Evolutionary conservation across 768 basidiomycete species (phyloP), one percentile per base, ranked within the genome.

Genomic region (Trametes sanguinea): DNA sequence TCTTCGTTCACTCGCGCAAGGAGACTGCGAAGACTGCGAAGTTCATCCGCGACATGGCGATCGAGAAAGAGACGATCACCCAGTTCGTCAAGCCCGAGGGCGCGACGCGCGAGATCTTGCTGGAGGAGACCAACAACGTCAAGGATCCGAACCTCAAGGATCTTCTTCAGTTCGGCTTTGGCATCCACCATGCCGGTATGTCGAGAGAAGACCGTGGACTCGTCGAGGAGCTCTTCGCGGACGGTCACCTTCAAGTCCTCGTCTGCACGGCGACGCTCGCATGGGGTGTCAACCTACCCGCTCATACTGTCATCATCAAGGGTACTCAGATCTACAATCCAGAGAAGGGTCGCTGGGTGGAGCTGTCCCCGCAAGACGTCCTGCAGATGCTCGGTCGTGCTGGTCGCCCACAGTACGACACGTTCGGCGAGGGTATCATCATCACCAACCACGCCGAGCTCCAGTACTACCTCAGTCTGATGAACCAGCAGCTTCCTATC

Each of bases 261-360:
- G 94, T 97, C 46, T 97, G 94, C 73, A 99, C 97, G 0, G 97
- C 97, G 4, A 98, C 96, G 2, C 87, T 99, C 40, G 97, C 97
- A 0, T 99, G 97, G 97, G 97, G 96, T 78, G 96, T 99, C 76
- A 99, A 99, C 72, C 78, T 98, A 0, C 97, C 97, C 3, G 96
- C 95, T 1, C 97, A 98, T 66, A 90, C 94, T 7, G 96, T 98
- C 76, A 94, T 98, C 78, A 98, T 99, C 81, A 99, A 98, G 74
- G 97, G 97, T n/a, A 98, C 97, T 0, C 95, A 98, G 76, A 95
- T 98, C 63, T 99, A 98, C 77, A 98, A 97, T 74, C 97, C 97
- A 0, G 95, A 97, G 76, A 97, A 98, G 76, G 97, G 97, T 17
- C 87, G 92, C 4, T 99, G 97, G 97, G 90, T 92, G 4, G 97